Conservation (phyloP, 1,139 yeast species). For the Yamadazyma siamensis region DNA sequence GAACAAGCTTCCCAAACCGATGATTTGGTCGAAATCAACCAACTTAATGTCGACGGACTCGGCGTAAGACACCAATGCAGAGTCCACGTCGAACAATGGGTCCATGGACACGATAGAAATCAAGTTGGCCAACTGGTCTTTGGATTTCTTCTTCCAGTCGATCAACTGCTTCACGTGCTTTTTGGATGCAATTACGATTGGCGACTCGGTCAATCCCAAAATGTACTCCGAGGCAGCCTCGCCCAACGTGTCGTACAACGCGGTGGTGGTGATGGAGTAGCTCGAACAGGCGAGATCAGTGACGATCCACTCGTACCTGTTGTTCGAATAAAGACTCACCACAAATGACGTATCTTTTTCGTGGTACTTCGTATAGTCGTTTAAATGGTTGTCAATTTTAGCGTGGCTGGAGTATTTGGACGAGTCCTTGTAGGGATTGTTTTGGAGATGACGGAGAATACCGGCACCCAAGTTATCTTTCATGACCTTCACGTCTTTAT, state of each 20-base stretch:
- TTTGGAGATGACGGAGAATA: constrained; percentile 24
- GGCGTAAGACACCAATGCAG: constrained; percentile 19
- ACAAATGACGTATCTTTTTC: constrained; percentile 28
- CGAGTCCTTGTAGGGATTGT: constrained; percentile 25
- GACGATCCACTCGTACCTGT: constrained; percentile 38
- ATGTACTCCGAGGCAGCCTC: constrained; percentile 32
- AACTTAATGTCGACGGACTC: constrained; percentile 22
- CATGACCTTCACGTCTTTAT: constrained; percentile 18
- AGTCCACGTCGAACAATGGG: constrained; percentile 20
- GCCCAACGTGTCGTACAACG: constrained; percentile 42
- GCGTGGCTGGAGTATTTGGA: constrained; percentile 19
- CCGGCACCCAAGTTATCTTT: constrained; percentile 31
- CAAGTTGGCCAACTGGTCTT: constrained; percentile 23
- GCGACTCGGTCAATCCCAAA: constrained; percentile 32
- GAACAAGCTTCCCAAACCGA: constrained; percentile 23
- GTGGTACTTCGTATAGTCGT: constrained; percentile 19
- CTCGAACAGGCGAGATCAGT: constrained; percentile 37
- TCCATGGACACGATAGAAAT: constrained; percentile 37
- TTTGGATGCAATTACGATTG: constrained; percentile 31
- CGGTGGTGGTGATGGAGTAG: constrained; percentile 34
- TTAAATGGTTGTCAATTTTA: constrained; percentile 25
- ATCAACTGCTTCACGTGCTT: constrained; percentile 26
- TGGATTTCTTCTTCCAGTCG: constrained; percentile 23
- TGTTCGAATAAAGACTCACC: constrained; percentile 32
- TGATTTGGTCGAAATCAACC: constrained; percentile 31